Evolutionary conservation across 2,329 filamentous ascomycete genomes (phyloP).

Genomic region (Myotisia sp.): DNA sequence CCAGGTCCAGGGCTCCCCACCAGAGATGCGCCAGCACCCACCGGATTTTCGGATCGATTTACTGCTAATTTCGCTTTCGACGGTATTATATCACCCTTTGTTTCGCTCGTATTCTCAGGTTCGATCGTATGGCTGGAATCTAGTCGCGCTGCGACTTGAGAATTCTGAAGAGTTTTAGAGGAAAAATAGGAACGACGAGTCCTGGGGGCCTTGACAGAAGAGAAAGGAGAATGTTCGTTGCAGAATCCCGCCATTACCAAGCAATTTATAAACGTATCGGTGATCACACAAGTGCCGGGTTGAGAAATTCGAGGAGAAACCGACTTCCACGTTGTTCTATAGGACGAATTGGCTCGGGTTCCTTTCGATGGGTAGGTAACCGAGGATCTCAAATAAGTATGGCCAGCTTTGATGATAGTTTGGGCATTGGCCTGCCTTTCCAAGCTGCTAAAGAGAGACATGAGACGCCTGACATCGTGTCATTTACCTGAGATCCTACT

Average conservation of each 20-base stretch:
- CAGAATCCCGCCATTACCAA: slow-evolving; percentile 41
- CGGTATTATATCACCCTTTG: no score
- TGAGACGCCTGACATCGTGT: slow-evolving; percentile 50
- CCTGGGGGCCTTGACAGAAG: no score
- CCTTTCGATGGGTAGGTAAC: neutral
- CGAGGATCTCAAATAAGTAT: slow-evolving; percentile 15
- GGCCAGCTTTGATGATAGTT: slow-evolving; percentile 31
- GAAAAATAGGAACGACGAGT: neutral
- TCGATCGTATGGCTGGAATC: no score
- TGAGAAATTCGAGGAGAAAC: slow-evolving; percentile 16
- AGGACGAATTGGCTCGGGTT: slow-evolving; percentile 13
- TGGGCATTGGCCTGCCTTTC: slow-evolving; percentile 37
- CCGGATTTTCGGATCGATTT: no score
- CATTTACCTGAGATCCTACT: slow-evolving; percentile 19
- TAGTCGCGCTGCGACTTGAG: no score
- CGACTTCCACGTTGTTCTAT: slow-evolving; percentile 20
- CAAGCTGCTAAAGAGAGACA: slow-evolving; percentile 47
- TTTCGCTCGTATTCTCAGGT: no score
- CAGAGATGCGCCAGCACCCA: no score
- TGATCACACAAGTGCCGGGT: slow-evolving; percentile 21
- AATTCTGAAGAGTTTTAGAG: neutral
- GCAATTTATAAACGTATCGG: slow-evolving; percentile 40
- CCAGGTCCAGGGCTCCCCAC: no score
- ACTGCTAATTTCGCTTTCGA: no score
- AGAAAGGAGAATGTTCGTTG: slow-evolving; percentile 33